These are phyloP conservation scores for Hypoxylon trugodes DNA, from an alignment of 495 filamentous ascomycete genomes.

Conservation along the genomic window DNA sequence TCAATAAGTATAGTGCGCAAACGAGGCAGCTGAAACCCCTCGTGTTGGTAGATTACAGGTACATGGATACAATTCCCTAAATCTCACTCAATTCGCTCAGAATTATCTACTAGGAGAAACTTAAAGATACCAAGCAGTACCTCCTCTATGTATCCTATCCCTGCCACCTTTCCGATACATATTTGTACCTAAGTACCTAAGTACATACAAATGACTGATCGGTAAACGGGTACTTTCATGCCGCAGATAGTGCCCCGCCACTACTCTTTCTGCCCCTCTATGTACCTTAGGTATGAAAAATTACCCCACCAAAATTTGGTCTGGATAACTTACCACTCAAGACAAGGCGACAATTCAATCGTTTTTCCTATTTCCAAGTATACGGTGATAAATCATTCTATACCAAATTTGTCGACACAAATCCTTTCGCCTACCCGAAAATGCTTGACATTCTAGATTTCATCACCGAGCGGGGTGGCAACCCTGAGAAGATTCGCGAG, in stretches of 20 bases:
- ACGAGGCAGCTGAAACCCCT: too few species aligned
- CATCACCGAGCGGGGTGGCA: conserved; percentile 85
- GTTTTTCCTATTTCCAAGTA: conserved; percentile 62
- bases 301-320: conserved; percentile 42
- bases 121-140: too few species aligned
- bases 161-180: too few species aligned
- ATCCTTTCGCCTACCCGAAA: background rate
- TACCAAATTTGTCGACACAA: background rate
- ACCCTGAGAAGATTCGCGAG: conserved; percentile 88
- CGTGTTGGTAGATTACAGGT: too few species aligned
- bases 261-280: conserved; percentile 31
- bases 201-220: background rate
- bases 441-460: conserved; percentile 87
- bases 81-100: too few species aligned
- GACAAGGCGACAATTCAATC: conserved; percentile 10
- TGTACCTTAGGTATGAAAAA: conserved; percentile 8
- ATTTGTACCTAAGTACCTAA: background rate
- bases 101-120: too few species aligned
- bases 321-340: conserved; percentile 4
- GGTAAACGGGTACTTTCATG: conserved; percentile 15
- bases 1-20: too few species aligned
- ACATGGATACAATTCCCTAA: too few species aligned
- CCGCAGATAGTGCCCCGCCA: conserved; percentile 15
- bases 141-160: too few species aligned
- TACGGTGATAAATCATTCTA: background rate